These are phyloP conservation scores for Termitomyces sp. DNA, from an alignment of 768 basidiomycete genomes.

Conservation along the genomic window DNA sequence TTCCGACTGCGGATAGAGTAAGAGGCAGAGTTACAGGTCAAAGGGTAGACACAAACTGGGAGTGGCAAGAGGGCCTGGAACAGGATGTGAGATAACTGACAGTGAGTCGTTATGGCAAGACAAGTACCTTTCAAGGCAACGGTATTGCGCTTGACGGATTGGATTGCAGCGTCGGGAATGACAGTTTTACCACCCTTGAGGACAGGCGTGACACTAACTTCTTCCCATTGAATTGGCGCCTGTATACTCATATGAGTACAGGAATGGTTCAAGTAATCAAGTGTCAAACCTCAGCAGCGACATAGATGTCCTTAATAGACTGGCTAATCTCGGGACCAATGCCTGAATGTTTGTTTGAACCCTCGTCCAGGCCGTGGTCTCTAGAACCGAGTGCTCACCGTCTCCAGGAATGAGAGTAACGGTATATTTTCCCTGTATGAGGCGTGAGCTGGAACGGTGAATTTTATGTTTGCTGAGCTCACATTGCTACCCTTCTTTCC, in stretches of 20 bases:
- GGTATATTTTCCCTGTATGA: constrained; percentile 86
- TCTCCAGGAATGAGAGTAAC: constrained; percentile 97
- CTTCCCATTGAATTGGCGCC: constrained; percentile 99
- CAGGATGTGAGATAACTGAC: neutral
- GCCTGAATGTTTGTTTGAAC: constrained; percentile 45
- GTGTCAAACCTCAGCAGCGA: constrained; percentile 67
- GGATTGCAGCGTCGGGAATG: constrained; percentile 90
- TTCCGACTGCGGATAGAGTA: constrained; percentile 65
- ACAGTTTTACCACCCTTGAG: constrained; percentile 95
- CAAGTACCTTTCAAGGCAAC: constrained; percentile 90
- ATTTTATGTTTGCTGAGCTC: constrained; percentile 26
- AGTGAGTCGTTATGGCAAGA: neutral
- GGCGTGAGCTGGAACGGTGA: neutral
- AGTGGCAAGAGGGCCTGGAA: constrained; percentile 87
- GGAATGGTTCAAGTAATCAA: constrained; percentile 6
- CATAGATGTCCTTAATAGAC: constrained; percentile 92
- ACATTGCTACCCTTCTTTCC: constrained; percentile 88
- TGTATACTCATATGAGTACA: constrained; percentile 24
- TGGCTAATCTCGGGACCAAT: constrained; percentile 99
- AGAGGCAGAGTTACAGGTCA: neutral
- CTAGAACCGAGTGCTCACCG: constrained; percentile 46
- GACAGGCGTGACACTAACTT: constrained; percentile 93
- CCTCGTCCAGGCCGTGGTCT: neutral
- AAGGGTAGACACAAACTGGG: constrained; percentile 66
- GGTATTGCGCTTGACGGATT: constrained; percentile 93